A percentile compares a stretch with the other conserved stretches of the same genome.
Evolutionary conservation across 2,329 filamentous ascomycete species (phyloP).

Genomic region (Pyrenophora teres): DNA sequence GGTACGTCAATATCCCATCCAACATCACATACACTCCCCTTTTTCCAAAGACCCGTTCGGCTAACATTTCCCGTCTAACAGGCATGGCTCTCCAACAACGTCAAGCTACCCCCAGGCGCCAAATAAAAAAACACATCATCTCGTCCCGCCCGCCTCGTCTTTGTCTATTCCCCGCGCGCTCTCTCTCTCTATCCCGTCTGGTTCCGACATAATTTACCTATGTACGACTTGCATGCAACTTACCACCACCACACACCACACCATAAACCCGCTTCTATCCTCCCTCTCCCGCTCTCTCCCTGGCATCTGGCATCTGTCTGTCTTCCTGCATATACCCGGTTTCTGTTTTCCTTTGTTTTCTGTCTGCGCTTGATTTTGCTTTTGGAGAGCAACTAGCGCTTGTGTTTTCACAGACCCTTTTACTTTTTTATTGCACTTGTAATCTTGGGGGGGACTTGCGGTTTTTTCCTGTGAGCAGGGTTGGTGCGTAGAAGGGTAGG

Average conservation of each 20-base stretch:
- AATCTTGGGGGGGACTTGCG: no score
- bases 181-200: not conserved
- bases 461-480: no score
- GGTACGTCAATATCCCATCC: conserved; percentile 29
- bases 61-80: conserved; percentile 20
- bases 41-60: no score
- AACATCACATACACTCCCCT: not conserved
- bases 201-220: conserved; percentile 21
- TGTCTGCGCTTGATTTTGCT: no score
- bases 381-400: no score
- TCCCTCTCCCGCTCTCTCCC: conserved; percentile 13
- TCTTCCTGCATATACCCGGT: conserved; percentile 47
- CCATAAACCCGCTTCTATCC: no score
- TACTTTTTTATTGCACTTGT: no score
- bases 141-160: not conserved
- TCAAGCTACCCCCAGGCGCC: conserved; percentile 50
- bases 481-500: no score
- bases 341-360: conserved; percentile 22
- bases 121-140: conserved; percentile 32
- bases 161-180: no score
- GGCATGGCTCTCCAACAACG: conserved; percentile 58
- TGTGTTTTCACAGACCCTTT: no score
- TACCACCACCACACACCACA: no score
- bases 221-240: conserved; percentile 42
- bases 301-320: conserved; percentile 7